A percentile compares a stretch with the other conserved stretches of the same genome.
Evolutionary conservation across 495 filamentous ascomycete species (phyloP).

Genomic region (Podospora bellae-mahoneyi): DNA sequence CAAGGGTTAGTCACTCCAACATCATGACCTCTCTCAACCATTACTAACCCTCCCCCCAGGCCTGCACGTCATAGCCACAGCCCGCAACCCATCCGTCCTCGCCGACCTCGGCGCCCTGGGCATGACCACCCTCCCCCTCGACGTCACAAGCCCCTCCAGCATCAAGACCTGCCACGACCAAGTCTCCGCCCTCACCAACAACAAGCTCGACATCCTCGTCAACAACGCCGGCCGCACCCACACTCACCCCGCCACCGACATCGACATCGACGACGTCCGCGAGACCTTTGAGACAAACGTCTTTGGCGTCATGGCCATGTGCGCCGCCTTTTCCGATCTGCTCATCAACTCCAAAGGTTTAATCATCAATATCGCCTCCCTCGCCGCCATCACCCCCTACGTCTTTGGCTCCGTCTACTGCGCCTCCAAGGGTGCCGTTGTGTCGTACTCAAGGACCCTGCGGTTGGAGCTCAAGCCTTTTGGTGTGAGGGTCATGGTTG

Average conservation of each 20-base stretch:
- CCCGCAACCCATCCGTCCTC: slow-evolving; percentile 46
- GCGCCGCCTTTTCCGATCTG: slow-evolving; percentile 52
- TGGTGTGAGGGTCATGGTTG: slow-evolving; percentile 52
- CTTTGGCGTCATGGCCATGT: slow-evolving; percentile 54
- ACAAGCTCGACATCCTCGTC: slow-evolving; percentile 60
- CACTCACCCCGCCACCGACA: slow-evolving; percentile 53
- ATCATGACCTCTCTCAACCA: not conserved
- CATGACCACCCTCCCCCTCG: slow-evolving; percentile 46
- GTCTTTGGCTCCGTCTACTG: slow-evolving; percentile 51
- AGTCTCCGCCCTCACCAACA: slow-evolving; percentile 51
- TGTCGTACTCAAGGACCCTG: slow-evolving; percentile 48
- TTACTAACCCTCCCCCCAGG: slow-evolving; percentile 30
- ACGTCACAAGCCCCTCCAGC: slow-evolving; percentile 51
- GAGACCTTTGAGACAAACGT: slow-evolving; percentile 61
- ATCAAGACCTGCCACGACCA: slow-evolving; percentile 46
- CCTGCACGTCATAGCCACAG: slow-evolving; percentile 54
- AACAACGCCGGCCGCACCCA: slow-evolving; percentile 62
- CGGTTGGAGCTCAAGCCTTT: slow-evolving; percentile 54
- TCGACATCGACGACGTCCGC: slow-evolving; percentile 48
- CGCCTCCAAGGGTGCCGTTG: slow-evolving; percentile 53
- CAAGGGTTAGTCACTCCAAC: slow-evolving; percentile 33
- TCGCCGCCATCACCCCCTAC: slow-evolving; percentile 45
- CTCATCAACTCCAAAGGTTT: slow-evolving; percentile 51
- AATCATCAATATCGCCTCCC: slow-evolving; percentile 55
- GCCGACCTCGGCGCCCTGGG: slow-evolving; percentile 43